These are phyloP conservation scores for Penicillium paradoxum DNA, from an alignment of 495 filamentous ascomycete species.

Conservation along the genomic window DNA sequence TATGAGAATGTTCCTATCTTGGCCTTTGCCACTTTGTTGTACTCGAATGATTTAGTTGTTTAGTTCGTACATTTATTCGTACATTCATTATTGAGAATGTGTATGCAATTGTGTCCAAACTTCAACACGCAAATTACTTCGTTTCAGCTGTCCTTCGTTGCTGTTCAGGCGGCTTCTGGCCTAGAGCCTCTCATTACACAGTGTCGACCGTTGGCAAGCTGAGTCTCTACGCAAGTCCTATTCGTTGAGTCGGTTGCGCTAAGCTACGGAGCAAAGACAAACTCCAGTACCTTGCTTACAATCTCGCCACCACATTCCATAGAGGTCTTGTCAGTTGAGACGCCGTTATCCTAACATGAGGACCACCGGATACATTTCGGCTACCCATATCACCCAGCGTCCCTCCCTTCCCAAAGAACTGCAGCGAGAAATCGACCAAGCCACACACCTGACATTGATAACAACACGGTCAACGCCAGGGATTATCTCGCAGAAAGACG, in stretches of 20 bases:
- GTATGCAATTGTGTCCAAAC: not conserved
- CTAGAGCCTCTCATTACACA: too few species aligned
- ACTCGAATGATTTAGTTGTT: not conserved
- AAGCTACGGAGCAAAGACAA: too few species aligned
- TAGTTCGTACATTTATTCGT: constrained; percentile 2
- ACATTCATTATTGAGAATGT: not conserved
- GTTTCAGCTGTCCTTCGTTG: not conserved
- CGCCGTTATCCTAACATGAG: too few species aligned
- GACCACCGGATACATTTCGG: too few species aligned
- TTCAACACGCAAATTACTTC: not conserved
- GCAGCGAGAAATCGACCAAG: constrained; percentile 7
- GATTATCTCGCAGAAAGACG: constrained; percentile 4
- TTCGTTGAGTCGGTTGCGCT: too few species aligned
- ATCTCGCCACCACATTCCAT: too few species aligned
- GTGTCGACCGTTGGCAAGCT: too few species aligned
- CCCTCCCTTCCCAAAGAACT: constrained; percentile 11
- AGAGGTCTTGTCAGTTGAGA: too few species aligned
- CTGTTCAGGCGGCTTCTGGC: not conserved
- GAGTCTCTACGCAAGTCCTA: too few species aligned
- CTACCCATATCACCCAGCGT: constrained; percentile 11
- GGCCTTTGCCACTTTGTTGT: constrained; percentile 2
- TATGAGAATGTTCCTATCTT: constrained; percentile 3
- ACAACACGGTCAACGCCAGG: constrained; percentile 9
- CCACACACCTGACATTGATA: constrained; percentile 5
- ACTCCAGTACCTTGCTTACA: too few species aligned